Evolutionary conservation across 495 filamentous ascomycete species (phyloP), one percentile per base, ranked within the genome.

Genomic region (Usnea hakonensis): DNA sequence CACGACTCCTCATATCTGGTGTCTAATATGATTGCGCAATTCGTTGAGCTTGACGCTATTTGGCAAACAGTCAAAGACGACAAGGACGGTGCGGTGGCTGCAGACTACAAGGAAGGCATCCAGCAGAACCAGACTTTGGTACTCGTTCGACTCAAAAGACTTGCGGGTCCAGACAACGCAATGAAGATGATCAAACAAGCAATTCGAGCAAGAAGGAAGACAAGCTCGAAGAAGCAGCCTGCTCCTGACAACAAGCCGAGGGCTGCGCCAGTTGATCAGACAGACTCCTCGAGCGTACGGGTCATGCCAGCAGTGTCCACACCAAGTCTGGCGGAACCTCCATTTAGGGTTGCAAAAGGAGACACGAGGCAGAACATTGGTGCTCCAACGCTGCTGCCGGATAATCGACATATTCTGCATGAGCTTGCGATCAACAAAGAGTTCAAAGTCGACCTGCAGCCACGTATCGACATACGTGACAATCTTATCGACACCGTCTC

Each of bases 11-110:
- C 85, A 52, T 88, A 90, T 5, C 74, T 98, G 37, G 87, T 97
- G 61, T 89, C 95, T 64, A 90, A 93, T 57, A 97, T 98, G 94
- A 79, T 97, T 30, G 86, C 91, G 52, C 91, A 96, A 71, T 97
- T 96, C 71, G 88, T 95, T 36, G 93, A 96, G 71, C 77, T 98
- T 21, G 94, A 98, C 71, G 84, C 91, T 30, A 98, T 98, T 37
- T 96, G 91, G 86, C 91, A 96, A 70, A 92, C 90, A 11, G 93
- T 97, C 70, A 97, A 97, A 67, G 85, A 95, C 71, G 89, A 93
- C 64, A 87, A 82, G 23, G 87, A 89, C 43, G 89, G 87, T n/a
- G 85, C 86, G 28, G 94, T 95, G 32, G 85, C 92, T 41, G 86
- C 87, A 46, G 91, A 96, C 55, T 98, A 97, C 71, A 85, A 86